A percentile compares a stretch with the other conserved stretches of the same genome.
Conservation (phyloP, 148 eudicot genomes). For the Fallopia convolvulus region DNA sequence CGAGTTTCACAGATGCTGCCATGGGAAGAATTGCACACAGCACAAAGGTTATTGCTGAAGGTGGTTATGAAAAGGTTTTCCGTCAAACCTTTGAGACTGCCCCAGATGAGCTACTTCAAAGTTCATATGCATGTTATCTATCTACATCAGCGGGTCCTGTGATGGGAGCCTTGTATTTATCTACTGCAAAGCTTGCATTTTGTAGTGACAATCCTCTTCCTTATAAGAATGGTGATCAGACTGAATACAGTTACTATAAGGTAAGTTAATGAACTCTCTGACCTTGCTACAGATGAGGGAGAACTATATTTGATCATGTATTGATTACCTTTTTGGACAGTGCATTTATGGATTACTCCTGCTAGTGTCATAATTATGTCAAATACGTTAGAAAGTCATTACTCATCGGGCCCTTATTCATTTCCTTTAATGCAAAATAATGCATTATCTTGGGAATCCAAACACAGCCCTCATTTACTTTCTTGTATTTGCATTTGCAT, state of each 20-base stretch:
- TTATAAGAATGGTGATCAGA: constrained; percentile 61
- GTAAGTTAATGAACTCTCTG: constrained; percentile 29
- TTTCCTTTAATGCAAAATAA: no score
- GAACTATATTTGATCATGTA: not conserved
- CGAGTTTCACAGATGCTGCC: constrained; percentile 90
- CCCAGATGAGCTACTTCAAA: constrained; percentile 73
- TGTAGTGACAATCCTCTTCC: constrained; percentile 94
- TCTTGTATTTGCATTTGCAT: not conserved
- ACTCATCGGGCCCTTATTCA: no score
- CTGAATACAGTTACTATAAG: constrained; percentile 95
- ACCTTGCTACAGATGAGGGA: not conserved
- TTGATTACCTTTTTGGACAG: not conserved
- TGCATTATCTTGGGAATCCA: no score
- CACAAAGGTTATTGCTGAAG: constrained; percentile 91
- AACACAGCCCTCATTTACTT: no score
- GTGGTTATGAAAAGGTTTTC: constrained; percentile 87
- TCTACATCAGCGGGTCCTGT: constrained; percentile 97
- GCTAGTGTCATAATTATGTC: not conserved
- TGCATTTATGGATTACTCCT: not conserved
- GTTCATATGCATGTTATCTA: constrained; percentile 75
- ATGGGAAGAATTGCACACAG: constrained; percentile 94
- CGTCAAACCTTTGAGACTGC: constrained; percentile 83
- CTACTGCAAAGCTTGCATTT: constrained; percentile 87
- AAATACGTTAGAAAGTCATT: not conserved
- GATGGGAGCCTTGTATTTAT: constrained; percentile 79